phyloP scores from a whole-genome alignment of 148 eudicot genomes.

The Fagopyrum tataricum region DNA sequence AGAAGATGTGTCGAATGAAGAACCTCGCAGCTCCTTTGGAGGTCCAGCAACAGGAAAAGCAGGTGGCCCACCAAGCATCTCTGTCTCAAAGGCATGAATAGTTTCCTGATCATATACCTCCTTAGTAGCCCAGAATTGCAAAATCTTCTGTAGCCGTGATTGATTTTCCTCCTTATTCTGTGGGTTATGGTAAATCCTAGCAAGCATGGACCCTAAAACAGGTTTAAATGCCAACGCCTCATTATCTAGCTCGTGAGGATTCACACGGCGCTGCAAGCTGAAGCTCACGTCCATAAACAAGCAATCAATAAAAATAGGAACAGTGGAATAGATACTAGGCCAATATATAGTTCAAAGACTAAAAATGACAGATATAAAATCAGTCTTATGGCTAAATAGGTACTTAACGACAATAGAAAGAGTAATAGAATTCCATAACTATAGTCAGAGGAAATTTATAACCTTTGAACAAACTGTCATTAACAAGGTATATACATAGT shows the following conservation, averaged over 20 bases:
- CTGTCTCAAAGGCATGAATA: constrained; percentile 64
- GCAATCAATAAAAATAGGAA: not conserved
- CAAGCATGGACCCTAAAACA: constrained; percentile 84
- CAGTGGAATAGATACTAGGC: not conserved
- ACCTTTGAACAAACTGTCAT: constrained; percentile 98
- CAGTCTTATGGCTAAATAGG: not conserved
- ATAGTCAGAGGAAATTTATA: not conserved
- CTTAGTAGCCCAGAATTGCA: constrained; percentile 96
- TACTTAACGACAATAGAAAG: not conserved
- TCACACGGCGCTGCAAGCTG: constrained; percentile 91
- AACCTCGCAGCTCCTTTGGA: constrained; percentile 41
- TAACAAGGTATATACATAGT: constrained; percentile 58
- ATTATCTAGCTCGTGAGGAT: constrained; percentile 80
- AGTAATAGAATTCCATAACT: not conserved
- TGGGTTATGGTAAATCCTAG: constrained; percentile 85
- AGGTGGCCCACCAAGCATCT: constrained; percentile 75
- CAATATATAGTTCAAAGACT: not conserved
- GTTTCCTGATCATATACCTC: constrained; percentile 93
- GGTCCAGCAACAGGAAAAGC: constrained; percentile 38
- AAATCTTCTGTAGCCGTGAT: constrained; percentile 75
- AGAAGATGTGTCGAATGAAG: constrained; percentile 38
- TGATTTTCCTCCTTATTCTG: constrained; percentile 90
- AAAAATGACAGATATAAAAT: not conserved
- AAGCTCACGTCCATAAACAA: constrained; percentile 17
- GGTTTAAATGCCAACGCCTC: constrained; percentile 98